Evolutionary conservation across 2,329 filamentous ascomycete species (phyloP).

Genomic region (Sphaceloma murrayae): DNA sequence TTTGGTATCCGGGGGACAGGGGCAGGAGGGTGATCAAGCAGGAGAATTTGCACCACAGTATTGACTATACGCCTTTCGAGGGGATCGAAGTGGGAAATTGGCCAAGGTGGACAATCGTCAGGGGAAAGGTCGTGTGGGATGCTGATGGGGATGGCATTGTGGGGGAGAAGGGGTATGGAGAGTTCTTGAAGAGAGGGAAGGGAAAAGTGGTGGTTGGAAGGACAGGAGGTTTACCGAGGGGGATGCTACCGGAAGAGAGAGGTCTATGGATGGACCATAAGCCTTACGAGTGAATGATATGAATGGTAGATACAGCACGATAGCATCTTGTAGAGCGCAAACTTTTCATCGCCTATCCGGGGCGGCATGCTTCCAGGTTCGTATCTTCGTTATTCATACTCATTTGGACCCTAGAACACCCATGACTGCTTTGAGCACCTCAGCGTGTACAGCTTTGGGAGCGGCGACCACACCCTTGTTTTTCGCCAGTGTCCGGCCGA

Average conservation of each 20-base stretch:
- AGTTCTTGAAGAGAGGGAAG: constrained; percentile 31
- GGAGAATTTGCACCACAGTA: constrained; percentile 48
- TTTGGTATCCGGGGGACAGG: constrained; percentile 32
- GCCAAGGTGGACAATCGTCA: constrained; percentile 51
- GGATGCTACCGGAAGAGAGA: constrained; percentile 26
- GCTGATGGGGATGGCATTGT: constrained; percentile 42
- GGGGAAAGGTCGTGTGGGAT: constrained; percentile 51
- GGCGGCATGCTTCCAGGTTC: too few relatives aligned
- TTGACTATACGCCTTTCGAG: constrained; percentile 56
- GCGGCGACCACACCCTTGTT: constrained; percentile 95
- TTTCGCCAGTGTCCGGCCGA: constrained; percentile 71
- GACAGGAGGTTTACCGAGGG: constrained; percentile 26
- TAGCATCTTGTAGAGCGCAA: too few relatives aligned
- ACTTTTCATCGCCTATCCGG: too few relatives aligned
- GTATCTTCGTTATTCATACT: constrained; percentile 6
- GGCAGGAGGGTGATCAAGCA: constrained; percentile 30
- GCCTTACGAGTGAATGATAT: neutral
- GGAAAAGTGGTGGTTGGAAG: constrained; percentile 27
- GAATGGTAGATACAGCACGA: too few relatives aligned
- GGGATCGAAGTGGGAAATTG: constrained; percentile 48
- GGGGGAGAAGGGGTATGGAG: constrained; percentile 28
- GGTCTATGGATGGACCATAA: constrained; percentile 23
- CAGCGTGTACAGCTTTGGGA: constrained; percentile 61
- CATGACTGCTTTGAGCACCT: constrained; percentile 74
- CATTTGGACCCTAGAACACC: constrained; percentile 54